These are phyloP conservation scores for Linum usitatissimum DNA, from an alignment of 345 rosid genomes.

Conservation along the genomic window DNA sequence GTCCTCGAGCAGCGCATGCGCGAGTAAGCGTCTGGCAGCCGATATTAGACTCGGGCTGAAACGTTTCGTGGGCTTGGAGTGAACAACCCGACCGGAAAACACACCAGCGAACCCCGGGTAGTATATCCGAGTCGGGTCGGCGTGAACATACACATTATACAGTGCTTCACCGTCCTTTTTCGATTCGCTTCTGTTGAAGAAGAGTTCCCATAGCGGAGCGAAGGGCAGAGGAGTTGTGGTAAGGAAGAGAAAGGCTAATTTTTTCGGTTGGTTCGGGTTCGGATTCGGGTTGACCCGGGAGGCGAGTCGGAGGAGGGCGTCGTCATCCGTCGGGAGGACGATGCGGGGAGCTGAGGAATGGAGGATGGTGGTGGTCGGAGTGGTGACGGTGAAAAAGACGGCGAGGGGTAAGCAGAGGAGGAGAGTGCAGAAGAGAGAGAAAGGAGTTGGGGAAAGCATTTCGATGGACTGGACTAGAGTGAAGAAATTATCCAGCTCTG, in stretches of 20 bases:
- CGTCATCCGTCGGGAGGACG: conserved; percentile 27
- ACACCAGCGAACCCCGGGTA: conserved; percentile 43
- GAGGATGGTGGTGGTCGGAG: conserved; percentile 21
- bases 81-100: conserved; percentile 42
- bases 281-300: conserved; percentile 34
- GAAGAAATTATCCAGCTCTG: neutral
- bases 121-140: conserved; percentile 42
- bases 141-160: conserved; percentile 63
- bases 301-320: conserved; percentile 34
- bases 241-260: conserved; percentile 61
- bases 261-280: conserved; percentile 22
- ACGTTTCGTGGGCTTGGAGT: conserved; percentile 39
- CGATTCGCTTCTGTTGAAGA: conserved; percentile 19
- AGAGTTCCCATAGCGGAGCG: conserved; percentile 58
- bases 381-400: conserved; percentile 37
- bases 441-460: conserved; percentile 46
- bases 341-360: conserved; percentile 9
- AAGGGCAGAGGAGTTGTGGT: conserved; percentile 57
- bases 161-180: conserved; percentile 13
- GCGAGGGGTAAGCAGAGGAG: conserved; percentile 57
- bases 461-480: neutral
- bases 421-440: conserved; percentile 43
- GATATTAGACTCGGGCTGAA: conserved; percentile 49
- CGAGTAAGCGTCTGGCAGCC: conserved; percentile 59
- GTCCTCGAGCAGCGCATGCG: conserved; percentile 65